Base-by-base conservation (phyloP, 306 rosid genomes). In the Vigna nakashimae region DNA sequence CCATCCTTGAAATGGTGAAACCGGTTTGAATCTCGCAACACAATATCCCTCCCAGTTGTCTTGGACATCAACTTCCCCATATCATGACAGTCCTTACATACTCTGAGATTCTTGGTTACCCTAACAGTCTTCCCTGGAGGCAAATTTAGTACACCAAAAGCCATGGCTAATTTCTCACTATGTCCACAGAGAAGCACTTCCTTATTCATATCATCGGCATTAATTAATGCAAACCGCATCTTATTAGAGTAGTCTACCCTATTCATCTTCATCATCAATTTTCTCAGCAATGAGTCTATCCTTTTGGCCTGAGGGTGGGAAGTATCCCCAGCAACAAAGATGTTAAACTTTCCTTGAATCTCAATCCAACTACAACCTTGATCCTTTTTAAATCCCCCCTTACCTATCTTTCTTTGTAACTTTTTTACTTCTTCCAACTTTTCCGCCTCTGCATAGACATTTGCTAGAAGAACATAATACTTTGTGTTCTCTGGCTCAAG, bases 141-240 rank as follows among this genome's bases (percentile, higher is more conserved):
- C 65, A 71, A 64, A 65, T 77, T 82, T 48, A 82, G 24, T 53
- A 82, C 46, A 34, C 79, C 93, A 40, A 87, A 89, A 75, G 87
- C 93, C 89, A 89, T 86, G 34, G 97, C 93, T 77, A 86, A 69
- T 83, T 88, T 84, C 87, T 91, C 97, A 78, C 93, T 86, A 51
- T 88, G 92, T 40, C 88, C 93, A 79, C 92, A 89, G 30, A 84
- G 84, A 76, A 89, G 88, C 78, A 83, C 88, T 77, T 86, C 90
- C 84, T 89, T 86, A 84, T 86, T 90, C 89, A 67, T 66, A 43
- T 87, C 91, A 91, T 87, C 88, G 65, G 81, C 84, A 80, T 87
- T 70, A 49, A 87, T 83, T 85, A 89, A 83, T 46, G 93, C 90
- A 69, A 83, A 83, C 86, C 72, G 87, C 81, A 80, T 84, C 74